Evolutionary conservation across 331 rosid genomes (phyloP).

Genomic region (Quercus lobata): DNA sequence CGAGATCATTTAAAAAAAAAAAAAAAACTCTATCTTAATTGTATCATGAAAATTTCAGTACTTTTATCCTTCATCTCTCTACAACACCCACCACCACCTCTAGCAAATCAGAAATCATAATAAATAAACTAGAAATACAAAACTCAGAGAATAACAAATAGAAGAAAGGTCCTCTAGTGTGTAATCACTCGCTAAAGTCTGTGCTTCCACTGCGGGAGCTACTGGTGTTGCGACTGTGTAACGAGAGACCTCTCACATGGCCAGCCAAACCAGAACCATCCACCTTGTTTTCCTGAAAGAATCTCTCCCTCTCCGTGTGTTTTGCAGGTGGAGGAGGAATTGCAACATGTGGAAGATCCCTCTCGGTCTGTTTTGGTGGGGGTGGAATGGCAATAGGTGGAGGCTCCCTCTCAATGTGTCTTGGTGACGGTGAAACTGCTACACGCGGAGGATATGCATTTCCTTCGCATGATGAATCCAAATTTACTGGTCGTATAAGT

Average conservation of each 20-base stretch:
- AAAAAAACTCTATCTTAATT: background rate
- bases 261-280: slow-evolving; percentile 63
- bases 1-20: background rate
- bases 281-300: slow-evolving; percentile 71
- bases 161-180: background rate
- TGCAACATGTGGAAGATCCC: slow-evolving; percentile 37
- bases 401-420: slow-evolving; percentile 40
- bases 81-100: slow-evolving; percentile 2
- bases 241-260: slow-evolving; percentile 71
- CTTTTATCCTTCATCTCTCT: background rate
- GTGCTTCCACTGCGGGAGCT: slow-evolving; percentile 85
- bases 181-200: slow-evolving; percentile 51
- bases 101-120: slow-evolving; percentile 1
- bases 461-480: slow-evolving; percentile 42
- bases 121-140: background rate
- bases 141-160: background rate
- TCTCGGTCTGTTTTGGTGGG: slow-evolving; percentile 57
- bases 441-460: slow-evolving; percentile 35
- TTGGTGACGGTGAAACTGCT: slow-evolving; percentile 42
- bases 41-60: background rate
- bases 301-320: slow-evolving; percentile 83
- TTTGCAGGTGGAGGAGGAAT: slow-evolving; percentile 97
- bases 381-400: slow-evolving; percentile 33
- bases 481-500: slow-evolving; percentile 62
- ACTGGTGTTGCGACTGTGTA: slow-evolving; percentile 71